A percentile compares a stretch with the other conserved stretches of the same genome.
phyloP scores from a whole-genome alignment of 257 asterid genomes.

The Fraxinus anomala region DNA sequence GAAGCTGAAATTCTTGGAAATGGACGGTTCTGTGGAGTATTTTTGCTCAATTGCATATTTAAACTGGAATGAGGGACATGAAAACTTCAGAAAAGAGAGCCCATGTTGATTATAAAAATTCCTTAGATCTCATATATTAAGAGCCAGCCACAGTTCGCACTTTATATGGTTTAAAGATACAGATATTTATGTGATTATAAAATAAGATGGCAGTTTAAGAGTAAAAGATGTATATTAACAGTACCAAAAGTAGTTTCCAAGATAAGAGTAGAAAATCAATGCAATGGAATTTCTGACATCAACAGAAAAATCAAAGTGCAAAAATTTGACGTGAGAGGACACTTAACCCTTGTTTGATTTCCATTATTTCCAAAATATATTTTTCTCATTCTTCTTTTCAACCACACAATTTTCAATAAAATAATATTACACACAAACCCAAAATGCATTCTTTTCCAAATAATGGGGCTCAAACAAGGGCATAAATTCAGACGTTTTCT shows the following conservation, averaged over 20 bases:
- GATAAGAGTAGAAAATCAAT: slow-evolving; percentile 5
- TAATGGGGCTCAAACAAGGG: too few species aligned
- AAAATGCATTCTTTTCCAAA: too few species aligned
- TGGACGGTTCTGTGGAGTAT: slow-evolving; percentile 37
- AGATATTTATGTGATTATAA: background rate
- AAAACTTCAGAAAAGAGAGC: slow-evolving; percentile 40
- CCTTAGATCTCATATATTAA: slow-evolving; percentile 18
- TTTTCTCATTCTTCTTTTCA: too few species aligned
- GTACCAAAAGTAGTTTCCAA: slow-evolving; percentile 12
- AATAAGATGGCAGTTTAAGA: background rate
- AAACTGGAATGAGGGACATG: slow-evolving; percentile 38
- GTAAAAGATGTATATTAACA: background rate
- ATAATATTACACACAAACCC: too few species aligned
- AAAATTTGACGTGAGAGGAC: slow-evolving; percentile 15
- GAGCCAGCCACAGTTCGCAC: background rate
- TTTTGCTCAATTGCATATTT: slow-evolving; percentile 39
- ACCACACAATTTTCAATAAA: too few species aligned
- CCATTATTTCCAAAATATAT: too few species aligned
- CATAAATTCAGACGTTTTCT: background rate
- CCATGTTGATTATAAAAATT: slow-evolving; percentile 20
- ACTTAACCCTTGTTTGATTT: background rate
- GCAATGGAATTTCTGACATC: background rate
- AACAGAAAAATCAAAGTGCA: background rate
- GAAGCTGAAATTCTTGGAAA: slow-evolving; percentile 31
- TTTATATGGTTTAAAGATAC: background rate